Evolutionary conservation across 306 rosid genomes (phyloP), one percentile per base, ranked within the genome.

Genomic region (Quillaja saponaria): DNA sequence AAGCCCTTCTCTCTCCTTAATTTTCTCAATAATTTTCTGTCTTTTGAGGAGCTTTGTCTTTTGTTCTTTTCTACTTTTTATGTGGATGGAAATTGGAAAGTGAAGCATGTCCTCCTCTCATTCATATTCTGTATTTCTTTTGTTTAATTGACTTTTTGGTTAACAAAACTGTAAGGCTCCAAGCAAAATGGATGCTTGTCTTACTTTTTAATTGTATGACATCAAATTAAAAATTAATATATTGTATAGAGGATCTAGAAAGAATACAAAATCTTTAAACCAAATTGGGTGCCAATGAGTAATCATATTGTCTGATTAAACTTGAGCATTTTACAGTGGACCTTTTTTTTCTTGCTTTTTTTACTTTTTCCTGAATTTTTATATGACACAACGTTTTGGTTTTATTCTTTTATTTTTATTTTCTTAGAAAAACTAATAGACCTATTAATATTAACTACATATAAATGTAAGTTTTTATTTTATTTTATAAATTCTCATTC

Each of bases 21-120:
- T 10, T 50, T 40, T 57, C 15, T 19, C 13, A 1, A n/a, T 11
- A 44, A 2, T 10, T 21, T 15, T 25, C 49, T 55, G 46, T 63
- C 55, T 49, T 71, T 56, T 16, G 25, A 55, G 53, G 69, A 51
- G 66, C 66, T 61, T 14, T 14, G 62, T 41, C 58, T 76, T 56
- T 63, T 38, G 38, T 33, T 1, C 15, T 15, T 11, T 14, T 44
- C 12, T 68, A n/a, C 34, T 17, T 33, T 54, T 77, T 47, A 14
- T 19, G 61, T 50, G 68, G 74, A 66, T 59, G 19, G 31, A 17
- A 56, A n/a, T n/a, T n/a, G n/a, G n/a, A n/a, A 42, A 61, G 57
- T 21, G n/a, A 18, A 31, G 44, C 63, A 3, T 8, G 64, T 41
- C 50, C n/a, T 25, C n/a, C 21, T 31, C 54, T 25, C 55, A 21